Evolutionary conservation across 345 rosid genomes (phyloP).

Genomic region (Eutrema japonicum): DNA sequence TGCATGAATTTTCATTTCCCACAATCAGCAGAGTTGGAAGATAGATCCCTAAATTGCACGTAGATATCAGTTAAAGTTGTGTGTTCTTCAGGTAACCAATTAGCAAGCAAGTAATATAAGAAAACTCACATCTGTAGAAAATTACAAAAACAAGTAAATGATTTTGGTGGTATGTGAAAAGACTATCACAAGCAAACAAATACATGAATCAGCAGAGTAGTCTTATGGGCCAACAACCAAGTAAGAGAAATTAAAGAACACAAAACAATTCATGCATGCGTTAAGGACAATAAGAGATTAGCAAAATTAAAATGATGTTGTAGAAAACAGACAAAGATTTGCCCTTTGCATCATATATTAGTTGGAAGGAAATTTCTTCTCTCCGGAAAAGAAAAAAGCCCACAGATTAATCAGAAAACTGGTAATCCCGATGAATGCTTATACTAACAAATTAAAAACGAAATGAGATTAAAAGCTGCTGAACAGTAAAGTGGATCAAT

Average conservation of each 20-base stretch:
- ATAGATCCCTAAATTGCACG: too few species aligned
- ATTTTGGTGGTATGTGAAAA: background rate
- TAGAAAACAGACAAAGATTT: background rate
- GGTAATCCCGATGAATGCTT: background rate
- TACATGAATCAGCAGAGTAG: slow-evolving; percentile 11
- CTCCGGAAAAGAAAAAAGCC: background rate
- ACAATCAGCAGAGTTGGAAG: background rate
- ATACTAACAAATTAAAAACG: background rate
- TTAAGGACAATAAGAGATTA: background rate
- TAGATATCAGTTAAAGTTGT: too few species aligned
- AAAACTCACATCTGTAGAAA: background rate
- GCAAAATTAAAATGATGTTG: background rate
- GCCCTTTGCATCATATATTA: slow-evolving; percentile 1
- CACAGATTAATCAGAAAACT: background rate
- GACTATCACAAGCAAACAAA: slow-evolving; percentile 2
- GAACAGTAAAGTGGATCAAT: background rate
- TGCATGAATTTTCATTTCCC: background rate
- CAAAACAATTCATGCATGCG: slow-evolving; percentile 29
- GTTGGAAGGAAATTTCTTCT: background rate
- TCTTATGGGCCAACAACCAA: slow-evolving; percentile 34
- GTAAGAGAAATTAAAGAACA: background rate
- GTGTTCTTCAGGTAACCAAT: too few species aligned
- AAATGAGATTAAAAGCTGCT: background rate
- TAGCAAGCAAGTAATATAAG: background rate
- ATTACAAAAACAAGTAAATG: background rate